Conservation (phyloP, 2,329 filamentous ascomycete genomes). For the Coniochaeta pulveracea region DNA sequence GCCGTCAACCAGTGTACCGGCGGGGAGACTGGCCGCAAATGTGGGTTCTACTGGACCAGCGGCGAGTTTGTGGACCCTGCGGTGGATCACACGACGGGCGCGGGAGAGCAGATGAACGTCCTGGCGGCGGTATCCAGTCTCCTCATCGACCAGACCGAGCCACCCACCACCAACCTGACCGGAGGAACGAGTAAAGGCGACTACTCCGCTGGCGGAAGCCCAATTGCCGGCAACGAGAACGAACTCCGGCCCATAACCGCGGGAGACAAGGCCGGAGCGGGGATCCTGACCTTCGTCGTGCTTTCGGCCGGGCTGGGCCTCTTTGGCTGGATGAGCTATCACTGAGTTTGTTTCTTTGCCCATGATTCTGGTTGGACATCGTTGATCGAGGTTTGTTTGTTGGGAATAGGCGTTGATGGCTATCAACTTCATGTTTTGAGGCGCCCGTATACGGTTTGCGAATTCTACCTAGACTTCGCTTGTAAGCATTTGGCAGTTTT, state of each 20-base stretch:
- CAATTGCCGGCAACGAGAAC: conserved; percentile 16
- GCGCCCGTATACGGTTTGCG: no score
- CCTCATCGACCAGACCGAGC: conserved; percentile 27
- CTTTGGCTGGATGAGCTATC: conserved; percentile 39
- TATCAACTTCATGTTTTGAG: no score
- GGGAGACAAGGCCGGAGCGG: conserved; percentile 35
- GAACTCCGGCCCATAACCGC: conserved; percentile 22
- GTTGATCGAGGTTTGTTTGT: no score
- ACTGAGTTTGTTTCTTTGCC: no score
- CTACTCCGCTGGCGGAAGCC: conserved; percentile 24
- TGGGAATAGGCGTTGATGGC: no score
- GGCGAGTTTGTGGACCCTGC: conserved; percentile 27
- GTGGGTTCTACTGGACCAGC: conserved; percentile 51
- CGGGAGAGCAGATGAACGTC: conserved; percentile 48
- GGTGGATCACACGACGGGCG: conserved; percentile 41
- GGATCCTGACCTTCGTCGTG: conserved; percentile 33
- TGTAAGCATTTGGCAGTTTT: no score
- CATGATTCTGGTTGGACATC: no score
- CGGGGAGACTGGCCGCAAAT: conserved; percentile 43
- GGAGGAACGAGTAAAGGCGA: conserved; percentile 39
- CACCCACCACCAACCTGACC: conserved; percentile 31
- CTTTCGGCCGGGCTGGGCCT: conserved; percentile 27
- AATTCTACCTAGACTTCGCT: no score
- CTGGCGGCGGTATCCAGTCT: conserved; percentile 40
- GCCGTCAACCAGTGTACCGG: conserved; percentile 54